Evolutionary conservation across 805 yeast species (phyloP), one percentile per base, ranked within the genome.

Genomic region (Danielia oregonensis): DNA sequence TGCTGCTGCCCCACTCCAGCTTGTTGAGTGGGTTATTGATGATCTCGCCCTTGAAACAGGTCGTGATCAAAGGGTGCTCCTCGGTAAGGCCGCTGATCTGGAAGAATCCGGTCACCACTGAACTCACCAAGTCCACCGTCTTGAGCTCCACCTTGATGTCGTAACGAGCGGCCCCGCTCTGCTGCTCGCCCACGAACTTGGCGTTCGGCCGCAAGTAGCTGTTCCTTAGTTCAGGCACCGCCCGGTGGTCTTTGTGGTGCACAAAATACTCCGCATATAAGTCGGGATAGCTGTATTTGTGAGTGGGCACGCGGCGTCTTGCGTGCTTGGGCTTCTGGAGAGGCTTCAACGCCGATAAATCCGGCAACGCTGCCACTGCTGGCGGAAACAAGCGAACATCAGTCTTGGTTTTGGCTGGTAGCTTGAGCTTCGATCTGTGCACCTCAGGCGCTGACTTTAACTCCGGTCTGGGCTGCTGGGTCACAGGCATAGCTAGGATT

Each of bases 21-120:
- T 48, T 39, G 32, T 50, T 49, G 24, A 60, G 45, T 48, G 75
- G 52, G 64, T 72, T 40, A 43, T 84, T 81, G 30, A 82, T 70
- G 44, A 82, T 79, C 48, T 82, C 87, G 3, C 84, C 86, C 46
- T 73, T 77, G 61, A 82, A 82, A 47, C 79, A 82, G 6, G 89
- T 82, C n/a, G 78, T 72, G 43, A 82, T 72, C 35, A 74, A 73
- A 2, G 85, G 82, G 42, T 77, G 70, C 27, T 72, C 64, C 26
- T 71, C 78, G 0, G 86, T 80, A 32, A 82, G 65, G 3, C 86
- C 86, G 29, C 74, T 69, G 38, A 82, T 82, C 39, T 76, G 76
- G 30, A 82, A 61, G 43, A 78, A 79, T 4, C 89, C 89, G 16
- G 82, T 57, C 2, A 65, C 57, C 11, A 59, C 43, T 9, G 54